Percentiles rank a stretch among this genome's conserved stretches.
phyloP scores from a whole-genome alignment of 768 basidiomycete genomes.

The Amanita exitialis region DNA sequence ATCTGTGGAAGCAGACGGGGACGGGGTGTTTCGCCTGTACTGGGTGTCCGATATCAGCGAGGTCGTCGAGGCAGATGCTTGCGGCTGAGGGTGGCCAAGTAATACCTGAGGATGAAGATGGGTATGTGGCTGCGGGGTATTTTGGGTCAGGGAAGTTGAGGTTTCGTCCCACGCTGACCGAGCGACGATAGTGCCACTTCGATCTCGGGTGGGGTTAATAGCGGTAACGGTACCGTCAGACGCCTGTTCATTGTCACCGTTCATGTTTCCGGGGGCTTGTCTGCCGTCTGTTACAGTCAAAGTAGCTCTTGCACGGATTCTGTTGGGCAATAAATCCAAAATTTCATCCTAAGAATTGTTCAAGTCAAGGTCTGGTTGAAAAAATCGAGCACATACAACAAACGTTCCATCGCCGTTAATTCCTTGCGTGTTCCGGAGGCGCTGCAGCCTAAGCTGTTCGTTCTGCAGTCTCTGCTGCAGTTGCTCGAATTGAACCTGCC shows the following conservation, averaged over 20 bases:
- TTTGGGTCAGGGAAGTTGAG: slow-evolving; percentile 5
- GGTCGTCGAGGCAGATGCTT: slow-evolving; percentile 10
- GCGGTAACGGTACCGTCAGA: slow-evolving; percentile 18
- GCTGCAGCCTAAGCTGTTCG: slow-evolving; percentile 2
- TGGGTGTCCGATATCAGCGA: slow-evolving; percentile 9
- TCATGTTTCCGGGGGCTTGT: neutral
- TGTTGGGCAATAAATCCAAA: slow-evolving; percentile 13
- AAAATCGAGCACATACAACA: slow-evolving; percentile 9
- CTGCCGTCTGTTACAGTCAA: slow-evolving; percentile 8
- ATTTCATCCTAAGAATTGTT: slow-evolving; percentile 10
- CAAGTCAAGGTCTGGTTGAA: neutral
- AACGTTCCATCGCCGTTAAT: slow-evolving; percentile 5
- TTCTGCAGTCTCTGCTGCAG: slow-evolving; percentile 13
- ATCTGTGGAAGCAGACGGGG: slow-evolving; percentile 28
- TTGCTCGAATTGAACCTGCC: slow-evolving; percentile 32
- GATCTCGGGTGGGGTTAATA: slow-evolving; percentile 33
- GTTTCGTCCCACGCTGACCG: slow-evolving; percentile 47
- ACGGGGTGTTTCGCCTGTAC: slow-evolving; percentile 19
- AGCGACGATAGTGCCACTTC: slow-evolving; percentile 68
- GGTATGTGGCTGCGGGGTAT: slow-evolving; percentile 7
- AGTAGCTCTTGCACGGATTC: slow-evolving; percentile 8
- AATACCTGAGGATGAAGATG: slow-evolving; percentile 9
- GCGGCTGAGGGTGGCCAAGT: slow-evolving; percentile 8
- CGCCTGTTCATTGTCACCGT: slow-evolving; percentile 13
- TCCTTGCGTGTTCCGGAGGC: neutral